These are phyloP conservation scores for Geranium rotundifolium DNA, from an alignment of 345 rosid genomes.

Conservation along the genomic window DNA sequence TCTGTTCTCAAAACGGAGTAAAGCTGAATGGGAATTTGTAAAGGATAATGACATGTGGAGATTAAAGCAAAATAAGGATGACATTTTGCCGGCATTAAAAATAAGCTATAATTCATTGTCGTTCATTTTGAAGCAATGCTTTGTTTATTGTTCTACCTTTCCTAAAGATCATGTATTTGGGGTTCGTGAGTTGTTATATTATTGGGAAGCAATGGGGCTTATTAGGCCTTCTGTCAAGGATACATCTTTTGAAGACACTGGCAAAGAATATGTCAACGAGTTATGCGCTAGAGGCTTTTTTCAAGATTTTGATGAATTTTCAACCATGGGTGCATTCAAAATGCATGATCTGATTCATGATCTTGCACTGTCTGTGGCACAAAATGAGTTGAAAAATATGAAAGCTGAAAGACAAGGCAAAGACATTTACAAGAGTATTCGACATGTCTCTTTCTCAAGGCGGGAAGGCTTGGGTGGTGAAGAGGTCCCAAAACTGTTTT, in stretches of 20 bases:
- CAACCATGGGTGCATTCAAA: slow-evolving; percentile 1
- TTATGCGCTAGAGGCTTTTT: slow-evolving; percentile 16
- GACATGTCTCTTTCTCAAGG: background rate
- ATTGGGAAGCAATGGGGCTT: slow-evolving; percentile 23
- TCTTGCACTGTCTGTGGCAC: slow-evolving; percentile 8
- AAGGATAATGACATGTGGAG: slow-evolving; percentile 8
- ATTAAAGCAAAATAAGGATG: background rate
- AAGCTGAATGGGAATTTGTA: background rate
- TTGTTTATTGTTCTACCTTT: slow-evolving; percentile 17
- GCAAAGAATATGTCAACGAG: slow-evolving; percentile 15
- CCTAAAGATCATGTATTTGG: slow-evolving; percentile 12
- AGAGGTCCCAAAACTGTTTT: background rate
- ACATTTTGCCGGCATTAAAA: slow-evolving; percentile 1
- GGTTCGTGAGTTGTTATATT: slow-evolving; percentile 10
- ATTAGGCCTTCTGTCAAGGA: slow-evolving; percentile 3
- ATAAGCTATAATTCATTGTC: background rate
- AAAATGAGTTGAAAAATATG: too few relatives aligned
- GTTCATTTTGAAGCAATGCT: slow-evolving; percentile 14
- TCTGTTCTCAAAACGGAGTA: background rate
- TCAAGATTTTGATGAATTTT: slow-evolving; percentile 7
- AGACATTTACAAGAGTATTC: background rate
- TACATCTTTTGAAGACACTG: slow-evolving; percentile 7
- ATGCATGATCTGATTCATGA: slow-evolving; percentile 13
- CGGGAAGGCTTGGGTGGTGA: background rate
- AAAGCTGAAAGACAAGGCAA: background rate